phyloP scores from a whole-genome alignment of 495 filamentous ascomycete species.

The Entonaema liquescens region DNA sequence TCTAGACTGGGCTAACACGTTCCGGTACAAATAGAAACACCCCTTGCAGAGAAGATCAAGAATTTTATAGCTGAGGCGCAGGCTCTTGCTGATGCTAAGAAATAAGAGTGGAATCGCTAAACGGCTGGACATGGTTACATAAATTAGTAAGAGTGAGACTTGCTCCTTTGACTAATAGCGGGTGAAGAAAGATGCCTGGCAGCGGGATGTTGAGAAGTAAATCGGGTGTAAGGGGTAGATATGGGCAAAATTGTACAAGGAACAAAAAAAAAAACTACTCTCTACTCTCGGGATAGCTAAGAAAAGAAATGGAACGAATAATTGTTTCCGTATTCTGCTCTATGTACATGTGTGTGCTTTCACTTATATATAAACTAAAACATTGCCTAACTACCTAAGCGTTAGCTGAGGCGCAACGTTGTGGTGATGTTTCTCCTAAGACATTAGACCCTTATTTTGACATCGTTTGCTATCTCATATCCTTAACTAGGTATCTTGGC shows the following conservation, averaged over 20 bases:
- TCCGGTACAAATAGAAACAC: slow-evolving; percentile 9
- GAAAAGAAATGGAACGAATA: neutral
- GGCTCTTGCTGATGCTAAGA: slow-evolving; percentile 4
- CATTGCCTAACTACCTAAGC: slow-evolving; percentile 14
- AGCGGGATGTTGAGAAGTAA: neutral
- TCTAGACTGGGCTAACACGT: slow-evolving; percentile 20
- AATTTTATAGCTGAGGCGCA: neutral
- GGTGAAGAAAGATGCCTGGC: too few relatives aligned
- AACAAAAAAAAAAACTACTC: neutral
- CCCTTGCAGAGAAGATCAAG: neutral
- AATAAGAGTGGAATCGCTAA: neutral
- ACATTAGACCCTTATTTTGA: neutral
- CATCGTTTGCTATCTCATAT: neutral
- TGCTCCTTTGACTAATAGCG: too few relatives aligned
- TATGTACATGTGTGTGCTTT: neutral
- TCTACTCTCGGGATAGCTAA: neutral
- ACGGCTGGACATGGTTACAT: neutral
- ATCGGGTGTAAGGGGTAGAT: neutral
- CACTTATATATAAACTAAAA: slow-evolving; percentile 3
- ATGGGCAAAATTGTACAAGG: neutral
- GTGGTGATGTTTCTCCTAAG: neutral
- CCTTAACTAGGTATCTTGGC: too few relatives aligned
- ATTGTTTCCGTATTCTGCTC: neutral
- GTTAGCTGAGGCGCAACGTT: slow-evolving; percentile 21
- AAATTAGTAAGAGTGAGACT: neutral